Evolutionary conservation across 495 filamentous ascomycete genomes (phyloP).

Genomic region (Ascodesmis nigricans): DNA sequence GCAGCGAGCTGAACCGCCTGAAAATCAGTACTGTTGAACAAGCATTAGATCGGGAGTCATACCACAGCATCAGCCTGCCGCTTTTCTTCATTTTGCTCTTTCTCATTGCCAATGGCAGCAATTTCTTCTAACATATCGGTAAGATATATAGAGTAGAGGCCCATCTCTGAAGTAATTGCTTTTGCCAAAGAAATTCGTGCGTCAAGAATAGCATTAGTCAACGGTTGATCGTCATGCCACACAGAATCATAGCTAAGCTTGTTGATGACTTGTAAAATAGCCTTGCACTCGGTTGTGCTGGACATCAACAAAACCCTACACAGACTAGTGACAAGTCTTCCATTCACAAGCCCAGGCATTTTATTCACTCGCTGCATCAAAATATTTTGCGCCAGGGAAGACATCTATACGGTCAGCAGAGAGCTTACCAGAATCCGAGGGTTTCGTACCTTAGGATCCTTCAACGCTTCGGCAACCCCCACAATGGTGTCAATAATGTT

Average conservation of each 20-base stretch:
- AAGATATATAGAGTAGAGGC: slow-evolving; percentile 55
- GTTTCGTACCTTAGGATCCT: slow-evolving; percentile 48
- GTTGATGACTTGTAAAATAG: slow-evolving; percentile 61
- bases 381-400: slow-evolving; percentile 86
- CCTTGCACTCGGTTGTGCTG: slow-evolving; percentile 53
- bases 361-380: slow-evolving; percentile 79
- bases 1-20: slow-evolving; percentile 57
- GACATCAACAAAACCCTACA: slow-evolving; percentile 54
- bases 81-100: slow-evolving; percentile 20
- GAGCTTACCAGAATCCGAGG: too few relatives aligned
- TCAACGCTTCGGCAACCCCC: slow-evolving; percentile 53
- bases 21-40: slow-evolving; percentile 26
- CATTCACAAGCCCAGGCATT: slow-evolving; percentile 51
- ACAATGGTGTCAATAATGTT: slow-evolving; percentile 80
- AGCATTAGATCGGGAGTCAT: slow-evolving; percentile 1
- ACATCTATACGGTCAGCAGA: too few relatives aligned
- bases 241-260: slow-evolving; percentile 49
- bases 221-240: slow-evolving; percentile 35
- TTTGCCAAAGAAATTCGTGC: slow-evolving; percentile 60
- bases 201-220: slow-evolving; percentile 42
- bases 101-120: slow-evolving; percentile 68
- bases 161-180: slow-evolving; percentile 40
- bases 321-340: slow-evolving; percentile 60
- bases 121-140: slow-evolving; percentile 68
- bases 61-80: slow-evolving; percentile 26